Evolutionary conservation across 257 asterid species (phyloP).

Genomic region (Solanum tarijense): DNA sequence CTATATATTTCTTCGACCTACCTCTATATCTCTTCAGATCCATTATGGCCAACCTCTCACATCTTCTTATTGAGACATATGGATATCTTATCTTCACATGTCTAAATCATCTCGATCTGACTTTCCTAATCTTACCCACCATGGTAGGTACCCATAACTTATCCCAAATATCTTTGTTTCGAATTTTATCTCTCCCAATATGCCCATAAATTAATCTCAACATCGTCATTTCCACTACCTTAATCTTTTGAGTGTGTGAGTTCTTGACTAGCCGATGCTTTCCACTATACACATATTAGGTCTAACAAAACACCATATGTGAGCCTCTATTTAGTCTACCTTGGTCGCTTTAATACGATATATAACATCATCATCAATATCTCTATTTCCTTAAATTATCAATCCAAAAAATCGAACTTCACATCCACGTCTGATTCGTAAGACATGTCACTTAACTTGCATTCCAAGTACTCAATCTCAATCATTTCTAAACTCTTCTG

Average conservation of each 20-base stretch:
- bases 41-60: neutral
- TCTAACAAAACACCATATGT: neutral
- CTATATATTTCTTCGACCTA: neutral
- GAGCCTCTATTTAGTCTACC: neutral
- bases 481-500: neutral
- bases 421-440: neutral
- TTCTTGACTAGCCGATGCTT: fast-evolving
- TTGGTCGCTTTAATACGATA: fast-evolving
- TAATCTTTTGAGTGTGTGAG: fast-evolving
- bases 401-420: neutral
- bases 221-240: neutral
- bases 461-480: neutral
- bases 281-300: neutral
- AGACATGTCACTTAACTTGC: neutral
- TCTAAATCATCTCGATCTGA: fast-evolving
- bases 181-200: neutral
- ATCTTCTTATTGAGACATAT: neutral
- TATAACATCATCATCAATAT: neutral
- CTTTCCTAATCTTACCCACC: neutral
- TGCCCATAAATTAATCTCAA: neutral
- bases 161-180: neutral
- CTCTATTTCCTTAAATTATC: neutral
- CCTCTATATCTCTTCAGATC: neutral
- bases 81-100: neutral
- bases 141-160: neutral